Percentiles rank a stretch among this genome's conserved stretches.
These are phyloP conservation scores for Bigelowiella natans DNA, from an alignment of 78 protist genomes.

Conservation along the genomic window DNA sequence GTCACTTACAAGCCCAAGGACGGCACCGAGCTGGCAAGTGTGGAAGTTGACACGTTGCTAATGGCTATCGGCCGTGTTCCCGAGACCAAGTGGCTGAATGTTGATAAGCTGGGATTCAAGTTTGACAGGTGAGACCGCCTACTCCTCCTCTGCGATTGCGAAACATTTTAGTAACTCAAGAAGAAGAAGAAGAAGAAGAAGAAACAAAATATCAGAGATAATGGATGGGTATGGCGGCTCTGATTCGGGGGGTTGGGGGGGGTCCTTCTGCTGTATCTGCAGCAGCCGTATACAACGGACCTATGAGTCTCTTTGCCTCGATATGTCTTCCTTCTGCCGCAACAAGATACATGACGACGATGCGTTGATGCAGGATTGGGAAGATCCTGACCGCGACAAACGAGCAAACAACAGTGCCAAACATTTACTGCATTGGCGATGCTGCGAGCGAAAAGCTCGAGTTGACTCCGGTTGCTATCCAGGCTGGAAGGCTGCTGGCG, in stretches of 20 bases:
- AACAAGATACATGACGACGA: neutral
- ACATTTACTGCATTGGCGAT: conserved; percentile 68
- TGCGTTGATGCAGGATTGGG: neutral
- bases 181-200: too few relatives aligned
- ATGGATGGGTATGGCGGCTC: too few relatives aligned
- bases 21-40: conserved; percentile 1
- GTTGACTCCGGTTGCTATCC: conserved; percentile 91
- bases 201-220: too few relatives aligned
- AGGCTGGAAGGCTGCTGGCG: conserved; percentile 61
- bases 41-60: conserved; percentile 69
- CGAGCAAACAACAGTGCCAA: conserved; percentile 63
- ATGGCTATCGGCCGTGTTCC: conserved; percentile 76
- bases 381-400: conserved; percentile 35
- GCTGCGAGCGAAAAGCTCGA: conserved; percentile 50
- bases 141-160: too few relatives aligned
- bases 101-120: conserved; percentile 48
- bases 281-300: too few relatives aligned
- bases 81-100: conserved; percentile 27
- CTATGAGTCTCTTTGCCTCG: too few relatives aligned
- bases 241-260: too few relatives aligned
- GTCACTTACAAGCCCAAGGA: neutral
- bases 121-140: too few relatives aligned
- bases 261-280: too few relatives aligned
- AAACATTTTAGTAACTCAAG: too few relatives aligned
- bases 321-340: too few relatives aligned